Conservation (phyloP, 2,329 filamentous ascomycete genomes). For the Hirsutella thompsonii region DNA sequence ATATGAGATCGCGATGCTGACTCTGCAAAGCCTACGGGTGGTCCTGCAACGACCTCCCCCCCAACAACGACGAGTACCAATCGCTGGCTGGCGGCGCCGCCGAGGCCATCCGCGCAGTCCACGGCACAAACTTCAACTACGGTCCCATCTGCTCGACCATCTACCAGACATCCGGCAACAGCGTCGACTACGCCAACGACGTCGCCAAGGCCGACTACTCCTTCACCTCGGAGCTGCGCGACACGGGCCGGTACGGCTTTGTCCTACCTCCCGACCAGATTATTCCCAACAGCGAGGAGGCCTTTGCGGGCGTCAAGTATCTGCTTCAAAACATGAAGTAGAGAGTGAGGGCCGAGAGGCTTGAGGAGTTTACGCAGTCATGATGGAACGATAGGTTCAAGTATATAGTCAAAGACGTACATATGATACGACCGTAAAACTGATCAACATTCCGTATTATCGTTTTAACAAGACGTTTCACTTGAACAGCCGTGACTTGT, state of each 20-base stretch:
- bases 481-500: no score
- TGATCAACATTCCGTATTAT: no score
- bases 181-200: slow-evolving; percentile 31
- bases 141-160: slow-evolving; percentile 48
- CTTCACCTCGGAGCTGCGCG: slow-evolving; percentile 25
- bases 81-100: slow-evolving; percentile 33
- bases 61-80: slow-evolving; percentile 34
- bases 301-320: slow-evolving; percentile 42
- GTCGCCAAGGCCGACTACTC: slow-evolving; percentile 26
- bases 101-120: slow-evolving; percentile 32
- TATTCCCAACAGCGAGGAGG: slow-evolving; percentile 27
- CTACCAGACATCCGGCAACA: slow-evolving; percentile 38
- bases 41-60: slow-evolving; percentile 33
- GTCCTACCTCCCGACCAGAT: slow-evolving; percentile 29
- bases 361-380: neutral
- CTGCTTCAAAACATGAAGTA: slow-evolving; percentile 33
- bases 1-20: no score
- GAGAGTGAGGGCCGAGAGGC: neutral
- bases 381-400: neutral
- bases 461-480: no score
- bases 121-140: slow-evolving; percentile 25
- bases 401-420: neutral
- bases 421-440: no score
- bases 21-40: slow-evolving; percentile 38
- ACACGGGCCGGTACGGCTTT: slow-evolving; percentile 26